Base-by-base conservation (phyloP, 495 filamentous ascomycete species). In the Penicillium herquei region DNA sequence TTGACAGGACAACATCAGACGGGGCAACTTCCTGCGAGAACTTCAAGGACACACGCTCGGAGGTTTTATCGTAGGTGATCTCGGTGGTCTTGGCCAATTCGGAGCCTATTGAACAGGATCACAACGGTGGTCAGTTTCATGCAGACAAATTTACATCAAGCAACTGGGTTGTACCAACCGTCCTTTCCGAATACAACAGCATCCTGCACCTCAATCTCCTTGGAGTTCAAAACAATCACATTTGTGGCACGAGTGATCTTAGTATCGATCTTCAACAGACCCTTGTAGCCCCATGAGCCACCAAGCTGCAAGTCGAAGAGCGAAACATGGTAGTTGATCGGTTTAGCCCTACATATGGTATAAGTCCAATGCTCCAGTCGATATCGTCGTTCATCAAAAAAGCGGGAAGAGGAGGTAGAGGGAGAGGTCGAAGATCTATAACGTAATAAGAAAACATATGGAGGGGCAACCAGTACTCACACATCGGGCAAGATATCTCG, bases 311-410 rank as follows among this genome's bases (percentile, higher is more conserved):
- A 68, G 57, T 92, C 87, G 67, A 78, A 85, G 51, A 98, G 82
- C 21, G 85, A 89, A 52, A 98, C 80, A 64, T 84, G 78, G 74
- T 98, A 98, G 69, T 96, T 88, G 54, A 80, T 76, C 0, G 94
- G 91, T 70, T 92, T 94, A 66, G 91, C 83, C 62, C 84, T 87
- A 39, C 52, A 50, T 9, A n/a, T 32, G 12, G 2, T 0, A 32
- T 54, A 21, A 41, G 45, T 18, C 18, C 30, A 14, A 16, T 44
- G 8, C 8, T 49, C 6, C 2, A 32, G 3, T 18, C 8, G 17
- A 30, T 26, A 26, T 39, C 11, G 33, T n/a, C 1, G 7, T 14
- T 34, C n/a, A 37, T 51, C 49, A 14, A 30, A 10, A 31, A 35
- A 50, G 18, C 1, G 16, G 13, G 0, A 30, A 21, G 41, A 14